Evolutionary conservation across 345 rosid species (phyloP), one percentile per base, ranked within the genome.

Genomic region (Tarenaya hassleriana): DNA sequence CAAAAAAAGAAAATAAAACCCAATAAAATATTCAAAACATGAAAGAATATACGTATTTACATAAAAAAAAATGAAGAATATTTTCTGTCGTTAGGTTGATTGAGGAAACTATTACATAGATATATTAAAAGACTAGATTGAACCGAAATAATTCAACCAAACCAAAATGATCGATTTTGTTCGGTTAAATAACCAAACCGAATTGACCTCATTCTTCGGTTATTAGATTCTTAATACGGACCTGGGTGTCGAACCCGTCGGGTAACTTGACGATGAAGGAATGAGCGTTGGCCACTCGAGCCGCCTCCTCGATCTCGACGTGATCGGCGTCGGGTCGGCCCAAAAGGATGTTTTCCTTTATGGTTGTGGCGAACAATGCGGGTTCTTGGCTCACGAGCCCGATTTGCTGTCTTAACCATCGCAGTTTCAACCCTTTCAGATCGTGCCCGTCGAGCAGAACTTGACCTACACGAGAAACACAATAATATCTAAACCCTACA

Each of bases 351-450:
- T 91, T 91, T 58, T 91, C 98, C 71, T 76, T 91, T 56, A 91
- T 91, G 60, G 89, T 77, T 69, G 98, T 87, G 1, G 98, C 98
- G 31, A 91, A 91, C 12, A 91, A 63, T 4, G 96, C 95, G 15
- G 96, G 98, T 47, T 91, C 98, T 77, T 91, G 98, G 75, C 98
- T 91, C 44, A 91, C 98, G 7, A 91, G 92, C 7, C 98, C 98
- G 62, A 91, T 91, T 57, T 91, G 98, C 61, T 87, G 87, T 70
- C 98, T 80, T 68, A 91, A 59, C 98, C 96, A 84, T 69, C 71
- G 82, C 62, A 91, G 70, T 55, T 87, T 87, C 67, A 91, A 49
- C 11, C 83, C 70, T 81, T 87, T 91, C 35, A 91, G 58, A 66
- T 87, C 96, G 39, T 81, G 77, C 45, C 96, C 98, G 56, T 91